Evolutionary conservation across 371 early-diverging fungal species (phyloP).

Genomic region (Syncephalastrum racemosum): DNA sequence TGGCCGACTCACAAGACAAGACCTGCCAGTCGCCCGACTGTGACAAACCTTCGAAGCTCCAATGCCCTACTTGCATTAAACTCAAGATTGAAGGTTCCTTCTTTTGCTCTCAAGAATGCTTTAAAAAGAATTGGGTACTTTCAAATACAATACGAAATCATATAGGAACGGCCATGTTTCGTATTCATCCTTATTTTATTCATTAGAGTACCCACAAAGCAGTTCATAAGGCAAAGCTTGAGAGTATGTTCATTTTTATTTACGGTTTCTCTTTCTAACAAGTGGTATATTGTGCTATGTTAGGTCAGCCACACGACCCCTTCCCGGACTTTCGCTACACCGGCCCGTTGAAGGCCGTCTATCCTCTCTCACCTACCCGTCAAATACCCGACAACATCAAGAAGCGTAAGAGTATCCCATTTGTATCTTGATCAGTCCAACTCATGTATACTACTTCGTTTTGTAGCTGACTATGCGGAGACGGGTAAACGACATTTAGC

Average conservation of each 20-base stretch:
- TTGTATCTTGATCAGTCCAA: background rate
- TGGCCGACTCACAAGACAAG: slow-evolving; percentile 24
- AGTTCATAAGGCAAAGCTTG: slow-evolving; percentile 47
- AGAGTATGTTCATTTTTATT: slow-evolving; percentile 14
- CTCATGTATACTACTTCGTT: background rate
- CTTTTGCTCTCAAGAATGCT: slow-evolving; percentile 91
- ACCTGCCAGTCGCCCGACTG: slow-evolving; percentile 66
- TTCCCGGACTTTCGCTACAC: slow-evolving; percentile 79
- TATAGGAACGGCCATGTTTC: background rate
- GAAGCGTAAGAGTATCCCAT: slow-evolving; percentile 21
- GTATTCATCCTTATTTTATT: slow-evolving; percentile 2
- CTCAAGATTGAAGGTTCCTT: slow-evolving; percentile 69
- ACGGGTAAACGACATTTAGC: slow-evolving; percentile 34
- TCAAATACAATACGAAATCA: background rate
- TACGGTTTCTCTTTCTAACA: too few species aligned
- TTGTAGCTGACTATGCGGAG: slow-evolving; percentile 79
- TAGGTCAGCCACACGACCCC: slow-evolving; percentile 58
- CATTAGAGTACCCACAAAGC: slow-evolving; percentile 52
- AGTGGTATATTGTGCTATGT: background rate
- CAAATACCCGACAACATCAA: slow-evolving; percentile 72
- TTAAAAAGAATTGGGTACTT: slow-evolving; percentile 77
- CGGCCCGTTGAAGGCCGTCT: slow-evolving; percentile 81
- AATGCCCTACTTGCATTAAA: slow-evolving; percentile 91
- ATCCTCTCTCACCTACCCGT: slow-evolving; percentile 82
- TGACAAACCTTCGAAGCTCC: slow-evolving; percentile 75